Evolutionary conservation across 2,329 filamentous ascomycete genomes (phyloP).

Genomic region (Fusarium marasasianum): DNA sequence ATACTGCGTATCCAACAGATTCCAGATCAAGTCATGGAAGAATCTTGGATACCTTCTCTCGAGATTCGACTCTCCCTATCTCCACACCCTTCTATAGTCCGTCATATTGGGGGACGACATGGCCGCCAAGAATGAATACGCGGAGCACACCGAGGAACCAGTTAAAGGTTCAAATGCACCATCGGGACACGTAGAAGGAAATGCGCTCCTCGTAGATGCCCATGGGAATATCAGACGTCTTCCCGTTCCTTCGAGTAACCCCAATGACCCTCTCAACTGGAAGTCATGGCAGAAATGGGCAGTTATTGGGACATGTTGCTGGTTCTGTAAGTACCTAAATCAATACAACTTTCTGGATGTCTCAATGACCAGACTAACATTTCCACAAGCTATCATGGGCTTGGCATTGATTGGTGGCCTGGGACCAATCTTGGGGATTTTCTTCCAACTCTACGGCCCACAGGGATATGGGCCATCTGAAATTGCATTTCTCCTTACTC

Average conservation of each 20-base stretch:
- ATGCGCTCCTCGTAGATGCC: background rate
- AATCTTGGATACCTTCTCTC: background rate
- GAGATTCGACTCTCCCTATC: background rate
- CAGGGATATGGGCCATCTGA: background rate
- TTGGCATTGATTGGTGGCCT: background rate
- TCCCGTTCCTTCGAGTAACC: background rate
- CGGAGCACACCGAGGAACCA: background rate
- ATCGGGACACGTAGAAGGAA: background rate
- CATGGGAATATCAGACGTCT: background rate
- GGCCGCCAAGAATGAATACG: background rate
- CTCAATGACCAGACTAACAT: background rate
- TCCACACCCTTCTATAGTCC: rapidly evolving
- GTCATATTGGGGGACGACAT: background rate
- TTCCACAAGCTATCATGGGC: background rate
- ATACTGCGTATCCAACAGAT: background rate
- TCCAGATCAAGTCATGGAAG: background rate
- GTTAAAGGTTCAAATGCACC: background rate
- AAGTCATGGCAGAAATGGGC: background rate
- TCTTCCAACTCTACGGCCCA: background rate
- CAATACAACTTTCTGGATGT: rapidly evolving
- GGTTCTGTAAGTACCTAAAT: background rate
- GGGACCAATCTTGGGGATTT: background rate
- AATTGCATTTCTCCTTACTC: background rate
- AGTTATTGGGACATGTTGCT: background rate
- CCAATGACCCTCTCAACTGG: background rate